Evolutionary conservation across 1,139 yeast species (phyloP), one percentile per base, ranked within the genome.

Genomic region (Zhuliangozyma blackwelliae): DNA sequence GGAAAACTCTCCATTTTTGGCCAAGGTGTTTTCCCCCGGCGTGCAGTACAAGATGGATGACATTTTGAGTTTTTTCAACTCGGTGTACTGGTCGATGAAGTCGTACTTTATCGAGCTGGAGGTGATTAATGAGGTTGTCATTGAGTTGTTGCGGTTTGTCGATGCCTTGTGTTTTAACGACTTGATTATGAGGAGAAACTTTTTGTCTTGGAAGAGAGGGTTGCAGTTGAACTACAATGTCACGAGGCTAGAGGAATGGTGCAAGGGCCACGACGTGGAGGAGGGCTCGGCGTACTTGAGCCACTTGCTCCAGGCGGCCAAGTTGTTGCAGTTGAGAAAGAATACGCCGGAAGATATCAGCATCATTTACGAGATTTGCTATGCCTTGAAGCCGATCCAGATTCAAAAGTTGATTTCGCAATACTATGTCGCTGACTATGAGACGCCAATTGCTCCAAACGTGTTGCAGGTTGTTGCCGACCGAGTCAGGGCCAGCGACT

Each of bases 211-310:
- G 98, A 92, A 92, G 70, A 82, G 98, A 57, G 98, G 98, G 38
- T 74, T 94, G 49, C 98, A 94, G 65, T 79, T 94, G 64, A 92
- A 90, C 59, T 94, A 94, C 67, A 94, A 94, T 60, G 94, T 90
- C 38, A 92, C 98, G 6, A 78, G 98, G 54, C 75, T 94, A 51
- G 97, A 90, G 61, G 99, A 94, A 66, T 94, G 98, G 98, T 92
- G 98, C 64, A 92, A 89, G 65, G 81, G 92, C 5, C 97, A 92
- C 60, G 95, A 86, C 41, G 79, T 94, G 49, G 84, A 87, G 38
- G 96, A 90, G 56, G 96, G 95, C 5, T 77, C 92, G n/a, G 77
- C 83, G 29, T 82, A 89, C 54, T 74, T 94, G 58, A 83, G 85
- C 47, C 97, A 90, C 58, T 73, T 94, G 55, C 75, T 89, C 55